These are phyloP conservation scores for Boletellus deceptivus DNA, from an alignment of 1,284 basidiomycete genomes.

Conservation along the genomic window DNA sequence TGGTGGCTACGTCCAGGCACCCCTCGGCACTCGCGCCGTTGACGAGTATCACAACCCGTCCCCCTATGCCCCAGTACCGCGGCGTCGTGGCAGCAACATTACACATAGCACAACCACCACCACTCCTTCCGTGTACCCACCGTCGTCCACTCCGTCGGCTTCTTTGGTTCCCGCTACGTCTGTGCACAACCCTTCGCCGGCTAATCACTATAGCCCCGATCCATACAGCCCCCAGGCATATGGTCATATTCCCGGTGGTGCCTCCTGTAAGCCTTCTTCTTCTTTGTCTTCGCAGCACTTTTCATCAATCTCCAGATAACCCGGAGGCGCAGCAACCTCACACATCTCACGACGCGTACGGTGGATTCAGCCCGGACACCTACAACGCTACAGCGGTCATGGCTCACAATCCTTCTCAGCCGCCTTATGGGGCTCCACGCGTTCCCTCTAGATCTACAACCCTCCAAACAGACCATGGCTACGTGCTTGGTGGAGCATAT, in stretches of 20 bases:
- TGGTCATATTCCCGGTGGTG: constrained; percentile 52
- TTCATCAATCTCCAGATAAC: constrained; percentile 43
- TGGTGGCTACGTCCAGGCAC: constrained; percentile 65
- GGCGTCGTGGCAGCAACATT: constrained; percentile 43
- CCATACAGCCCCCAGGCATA: constrained; percentile 43
- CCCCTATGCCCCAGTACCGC: constrained; percentile 42
- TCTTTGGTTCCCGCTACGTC: constrained; percentile 24
- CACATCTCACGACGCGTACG: constrained; percentile 50
- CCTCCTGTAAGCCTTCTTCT: constrained; percentile 53
- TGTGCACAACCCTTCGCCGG: constrained; percentile 22
- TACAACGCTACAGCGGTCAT: constrained; percentile 41
- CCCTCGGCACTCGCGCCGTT: constrained; percentile 62
- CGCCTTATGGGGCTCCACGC: constrained; percentile 32
- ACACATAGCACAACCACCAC: constrained; percentile 43
- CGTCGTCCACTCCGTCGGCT: constrained; percentile 21
- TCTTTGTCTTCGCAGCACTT: background rate
- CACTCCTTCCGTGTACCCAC: constrained; percentile 43
- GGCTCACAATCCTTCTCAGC: constrained; percentile 21
- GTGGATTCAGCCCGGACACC: constrained; percentile 39
- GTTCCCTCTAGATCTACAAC: constrained; percentile 34
- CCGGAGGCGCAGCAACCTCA: constrained; percentile 51
- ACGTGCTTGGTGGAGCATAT: constrained; percentile 61
- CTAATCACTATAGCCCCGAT: constrained; percentile 30
- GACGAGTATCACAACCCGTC: constrained; percentile 66
- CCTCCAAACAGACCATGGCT: constrained; percentile 46